Evolutionary conservation across 2,329 filamentous ascomycete genomes (phyloP).

Genomic region (Epichloe aotearoae): DNA sequence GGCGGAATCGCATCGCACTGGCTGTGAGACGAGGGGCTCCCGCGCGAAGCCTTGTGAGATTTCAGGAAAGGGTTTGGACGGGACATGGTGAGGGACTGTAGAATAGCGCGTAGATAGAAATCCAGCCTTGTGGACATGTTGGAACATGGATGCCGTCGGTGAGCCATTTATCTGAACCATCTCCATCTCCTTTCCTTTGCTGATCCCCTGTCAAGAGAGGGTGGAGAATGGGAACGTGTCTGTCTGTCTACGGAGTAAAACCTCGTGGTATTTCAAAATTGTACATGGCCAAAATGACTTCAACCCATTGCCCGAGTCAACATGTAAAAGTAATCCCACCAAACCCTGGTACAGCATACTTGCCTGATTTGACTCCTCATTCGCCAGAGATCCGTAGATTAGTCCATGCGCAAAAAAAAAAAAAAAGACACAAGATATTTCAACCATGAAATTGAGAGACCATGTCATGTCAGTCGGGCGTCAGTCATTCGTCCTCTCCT

Average conservation of each 20-base stretch:
- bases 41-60: background rate
- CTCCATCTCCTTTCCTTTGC: too few species aligned
- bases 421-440: background rate
- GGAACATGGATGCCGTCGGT: too few species aligned
- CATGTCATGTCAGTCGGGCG: background rate
- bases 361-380: background rate
- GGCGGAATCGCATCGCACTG: background rate
- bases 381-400: background rate
- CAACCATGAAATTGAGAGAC: background rate
- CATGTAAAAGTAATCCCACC: background rate
- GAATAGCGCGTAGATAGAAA: background rate
- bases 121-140: background rate
- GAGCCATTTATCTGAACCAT: too few species aligned
- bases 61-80: background rate
- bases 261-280: background rate
- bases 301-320: background rate
- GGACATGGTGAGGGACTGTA: background rate
- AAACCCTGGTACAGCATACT: background rate
- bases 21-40: background rate
- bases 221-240: too few species aligned
- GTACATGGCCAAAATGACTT: background rate
- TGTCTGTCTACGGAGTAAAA: too few species aligned
- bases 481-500: conserved; percentile 1
- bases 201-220: too few species aligned
- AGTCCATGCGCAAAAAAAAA: background rate